Conservation (phyloP, 768 basidiomycete genomes). For the Pulveroboletus sp. region DNA sequence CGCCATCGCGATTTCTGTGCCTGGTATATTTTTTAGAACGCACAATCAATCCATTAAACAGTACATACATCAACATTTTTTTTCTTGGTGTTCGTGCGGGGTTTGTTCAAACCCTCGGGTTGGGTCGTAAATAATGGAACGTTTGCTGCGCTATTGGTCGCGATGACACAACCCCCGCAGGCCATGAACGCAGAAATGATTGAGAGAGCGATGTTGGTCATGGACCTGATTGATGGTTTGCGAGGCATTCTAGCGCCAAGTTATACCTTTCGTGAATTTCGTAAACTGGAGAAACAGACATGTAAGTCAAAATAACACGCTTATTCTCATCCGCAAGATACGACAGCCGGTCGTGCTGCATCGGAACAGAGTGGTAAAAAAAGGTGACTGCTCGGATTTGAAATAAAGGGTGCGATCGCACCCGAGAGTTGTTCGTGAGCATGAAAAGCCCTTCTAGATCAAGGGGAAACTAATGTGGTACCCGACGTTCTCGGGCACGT, state of each 20-base stretch:
- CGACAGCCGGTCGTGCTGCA: no score
- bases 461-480: no score
- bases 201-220: not conserved
- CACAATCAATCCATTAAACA: not conserved
- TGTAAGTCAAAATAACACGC: not conserved
- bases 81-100: not conserved
- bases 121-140: no score
- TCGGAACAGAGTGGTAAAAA: no score
- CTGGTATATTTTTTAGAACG: not conserved
- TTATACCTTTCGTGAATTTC: not conserved
- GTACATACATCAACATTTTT: not conserved
- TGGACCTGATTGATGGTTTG: not conserved
- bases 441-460: no score
- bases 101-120: not conserved
- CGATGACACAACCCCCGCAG: slow-evolving; percentile 3
- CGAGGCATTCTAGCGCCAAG: not conserved
- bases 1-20: not conserved
- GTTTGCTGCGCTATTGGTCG: not conserved
- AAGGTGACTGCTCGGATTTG: no score
- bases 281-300: not conserved
- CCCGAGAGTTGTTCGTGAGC: no score
- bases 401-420: no score
- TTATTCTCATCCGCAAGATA: no score
- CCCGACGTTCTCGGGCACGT: no score
- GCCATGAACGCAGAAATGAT: not conserved